Evolutionary conservation across 345 rosid species (phyloP).

Genomic region (Eucalyptus tenuipes): DNA sequence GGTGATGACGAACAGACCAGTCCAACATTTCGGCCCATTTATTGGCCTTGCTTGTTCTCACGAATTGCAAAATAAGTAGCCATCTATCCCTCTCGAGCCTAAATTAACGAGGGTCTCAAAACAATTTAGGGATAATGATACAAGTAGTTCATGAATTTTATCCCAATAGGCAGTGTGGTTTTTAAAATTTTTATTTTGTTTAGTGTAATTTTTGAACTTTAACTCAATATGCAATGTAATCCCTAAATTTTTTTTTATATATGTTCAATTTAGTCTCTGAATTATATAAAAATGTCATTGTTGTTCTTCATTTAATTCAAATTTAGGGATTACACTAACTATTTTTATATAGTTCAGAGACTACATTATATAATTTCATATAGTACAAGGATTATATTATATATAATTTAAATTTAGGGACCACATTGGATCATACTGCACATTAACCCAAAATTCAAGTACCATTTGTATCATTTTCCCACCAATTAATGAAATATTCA

Average conservation of each 20-base stretch:
- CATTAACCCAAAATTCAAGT: too few species aligned
- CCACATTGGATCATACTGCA: too few species aligned
- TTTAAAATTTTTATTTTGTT: too few species aligned
- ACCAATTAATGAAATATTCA: background rate
- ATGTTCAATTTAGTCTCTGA: fast-evolving
- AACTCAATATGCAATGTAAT: fast-evolving
- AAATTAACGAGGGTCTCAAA: background rate
- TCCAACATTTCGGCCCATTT: background rate
- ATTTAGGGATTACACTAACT: fast-evolving
- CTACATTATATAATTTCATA: too few species aligned
- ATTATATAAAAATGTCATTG: too few species aligned
- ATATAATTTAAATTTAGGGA: too few species aligned
- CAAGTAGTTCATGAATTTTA: too few species aligned
- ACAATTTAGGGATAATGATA: too few species aligned
- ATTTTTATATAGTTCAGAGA: fast-evolving
- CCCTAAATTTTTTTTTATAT: fast-evolving
- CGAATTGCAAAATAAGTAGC: background rate
- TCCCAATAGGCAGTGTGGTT: fast-evolving
- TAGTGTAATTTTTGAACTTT: fast-evolving
- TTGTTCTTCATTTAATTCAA: too few species aligned
- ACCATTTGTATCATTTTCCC: too few species aligned
- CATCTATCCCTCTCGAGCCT: background rate
- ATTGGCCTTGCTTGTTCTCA: background rate
- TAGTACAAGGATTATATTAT: fast-evolving
- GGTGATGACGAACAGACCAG: background rate